Base-by-base conservation (phyloP, 2,329 filamentous ascomycete genomes). In the Chrysoporthe deuterocubensis region DNA sequence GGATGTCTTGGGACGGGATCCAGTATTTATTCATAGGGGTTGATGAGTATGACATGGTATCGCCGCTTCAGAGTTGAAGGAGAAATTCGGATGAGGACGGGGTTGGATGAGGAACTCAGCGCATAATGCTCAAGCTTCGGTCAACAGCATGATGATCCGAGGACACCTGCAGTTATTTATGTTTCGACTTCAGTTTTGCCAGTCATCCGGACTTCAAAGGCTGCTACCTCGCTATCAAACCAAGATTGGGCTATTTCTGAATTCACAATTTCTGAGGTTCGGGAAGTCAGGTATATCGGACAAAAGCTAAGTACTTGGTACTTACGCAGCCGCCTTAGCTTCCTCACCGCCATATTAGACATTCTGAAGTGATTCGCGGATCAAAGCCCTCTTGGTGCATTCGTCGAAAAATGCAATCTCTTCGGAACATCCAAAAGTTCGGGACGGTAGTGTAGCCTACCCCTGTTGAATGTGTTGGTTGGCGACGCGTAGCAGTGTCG, bases 1-100 rank as follows among this genome's bases (percentile, higher is more conserved):
- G 84, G 74, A 89, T 89, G 67, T 87, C 85, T 69, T 83, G 76
- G 69, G 86, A 82, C 16, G 85, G 85, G 69, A 89, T 88, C 86
- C 86, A 89, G 76, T 88, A 89, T 73, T 81, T 82, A 76, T 88
- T 88, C 79, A 86, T 82, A 64, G 75, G 71, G 62, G 74, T 72
- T 34, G 77, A 78, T 61, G 78, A 78, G 59, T 67, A 68, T 32
- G 68, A 54, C 62, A 65, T 65, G n/a, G 61, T 14, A 43, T 43
- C 18, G 37, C 56, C 42, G 54, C 46, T 54, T 57, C 57, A 26
- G 11, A 8, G 7, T 34, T 11, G 21, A 34, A 16, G 46, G 46
- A 48, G 46, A 42, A 43, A 3, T 50, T 21, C 14, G n/a, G 48
- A 63, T 4, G 48, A 40, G 46, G 32, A 32, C 40, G n/a, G 46